Conservation (phyloP, 352 stramenopile species). For the Phytophthora pluvialis region DNA sequence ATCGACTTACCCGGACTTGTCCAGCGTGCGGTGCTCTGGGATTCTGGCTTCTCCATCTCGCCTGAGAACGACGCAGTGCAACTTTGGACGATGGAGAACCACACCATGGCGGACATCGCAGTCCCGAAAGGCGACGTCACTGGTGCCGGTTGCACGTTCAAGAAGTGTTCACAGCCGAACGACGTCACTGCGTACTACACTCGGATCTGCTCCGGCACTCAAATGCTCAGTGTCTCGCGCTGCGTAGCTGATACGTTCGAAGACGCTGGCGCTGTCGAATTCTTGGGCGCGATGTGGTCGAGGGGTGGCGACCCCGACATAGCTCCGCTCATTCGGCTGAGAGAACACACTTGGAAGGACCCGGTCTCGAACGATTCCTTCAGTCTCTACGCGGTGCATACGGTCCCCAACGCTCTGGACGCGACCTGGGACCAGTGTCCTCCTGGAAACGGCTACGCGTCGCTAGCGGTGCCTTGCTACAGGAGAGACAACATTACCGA, state of each 20-base stretch:
- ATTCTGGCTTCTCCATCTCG: conserved; percentile 38
- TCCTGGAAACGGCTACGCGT: conserved; percentile 22
- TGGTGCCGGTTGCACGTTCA: conserved; percentile 22
- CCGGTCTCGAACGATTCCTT: conserved; percentile 22
- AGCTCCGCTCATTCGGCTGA: conserved; percentile 25
- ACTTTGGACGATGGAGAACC: conserved; percentile 24
- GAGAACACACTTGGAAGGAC: conserved; percentile 33
- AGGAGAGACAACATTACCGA: conserved; percentile 8
- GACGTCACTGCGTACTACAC: conserved; percentile 16
- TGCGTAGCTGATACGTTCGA: conserved; percentile 39
- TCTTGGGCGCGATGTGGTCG: conserved; percentile 37
- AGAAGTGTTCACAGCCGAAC: conserved; percentile 39
- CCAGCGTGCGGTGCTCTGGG: conserved; percentile 47
- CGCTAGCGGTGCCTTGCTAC: conserved; percentile 29
- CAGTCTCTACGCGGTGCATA: conserved; percentile 33
- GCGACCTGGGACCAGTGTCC: conserved; percentile 25
- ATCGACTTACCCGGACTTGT: conserved; percentile 31
- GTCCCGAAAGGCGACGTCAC: conserved; percentile 22
- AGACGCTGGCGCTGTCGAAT: background rate
- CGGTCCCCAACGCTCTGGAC: conserved; percentile 3
- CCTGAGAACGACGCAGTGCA: conserved; percentile 23
- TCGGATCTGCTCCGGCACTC: conserved; percentile 29
- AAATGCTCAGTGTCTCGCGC: conserved; percentile 41
- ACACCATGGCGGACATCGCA: conserved; percentile 37
- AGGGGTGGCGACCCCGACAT: conserved; percentile 30